Evolutionary conservation across 257 asterid species (phyloP).

Genomic region (Rhazya stricta): DNA sequence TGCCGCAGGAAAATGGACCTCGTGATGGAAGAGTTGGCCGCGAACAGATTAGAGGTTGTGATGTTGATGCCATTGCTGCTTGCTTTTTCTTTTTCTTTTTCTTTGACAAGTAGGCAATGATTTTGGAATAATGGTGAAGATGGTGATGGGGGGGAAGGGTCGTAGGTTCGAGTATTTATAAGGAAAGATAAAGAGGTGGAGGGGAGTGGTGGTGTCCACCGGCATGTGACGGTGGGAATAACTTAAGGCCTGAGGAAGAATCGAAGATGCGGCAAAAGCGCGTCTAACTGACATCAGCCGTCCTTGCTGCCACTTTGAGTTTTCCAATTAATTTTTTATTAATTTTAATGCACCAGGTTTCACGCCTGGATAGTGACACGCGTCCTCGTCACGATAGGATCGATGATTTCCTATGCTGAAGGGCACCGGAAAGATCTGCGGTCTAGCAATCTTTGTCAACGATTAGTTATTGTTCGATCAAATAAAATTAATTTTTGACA

Average conservation of each 20-base stretch:
- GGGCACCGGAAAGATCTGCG: not conserved
- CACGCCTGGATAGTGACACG: not conserved
- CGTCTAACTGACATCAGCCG: constrained; percentile 17
- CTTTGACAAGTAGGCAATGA: not conserved
- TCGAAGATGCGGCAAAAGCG: constrained; percentile 15
- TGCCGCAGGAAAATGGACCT: not conserved
- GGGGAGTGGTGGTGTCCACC: not conserved
- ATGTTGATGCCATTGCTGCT: constrained; percentile 19
- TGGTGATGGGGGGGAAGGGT: not conserved
- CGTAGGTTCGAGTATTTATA: constrained; percentile 6
- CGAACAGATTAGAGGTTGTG: constrained; percentile 8
- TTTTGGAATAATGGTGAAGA: not conserved
- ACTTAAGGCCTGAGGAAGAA: not conserved
- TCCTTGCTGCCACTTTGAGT: not conserved
- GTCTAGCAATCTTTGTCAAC: not conserved
- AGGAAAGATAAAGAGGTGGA: not conserved
- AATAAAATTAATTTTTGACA: too few species aligned
- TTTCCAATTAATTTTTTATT: not conserved
- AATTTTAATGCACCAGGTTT: not conserved
- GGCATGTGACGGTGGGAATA: not conserved
- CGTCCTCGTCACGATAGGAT: not conserved
- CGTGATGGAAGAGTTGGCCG: constrained; percentile 10
- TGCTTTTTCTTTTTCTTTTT: not conserved
- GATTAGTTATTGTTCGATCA: not conserved
- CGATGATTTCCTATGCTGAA: not conserved